phyloP scores from a whole-genome alignment of 768 basidiomycete species.

The Panus rudis region DNA sequence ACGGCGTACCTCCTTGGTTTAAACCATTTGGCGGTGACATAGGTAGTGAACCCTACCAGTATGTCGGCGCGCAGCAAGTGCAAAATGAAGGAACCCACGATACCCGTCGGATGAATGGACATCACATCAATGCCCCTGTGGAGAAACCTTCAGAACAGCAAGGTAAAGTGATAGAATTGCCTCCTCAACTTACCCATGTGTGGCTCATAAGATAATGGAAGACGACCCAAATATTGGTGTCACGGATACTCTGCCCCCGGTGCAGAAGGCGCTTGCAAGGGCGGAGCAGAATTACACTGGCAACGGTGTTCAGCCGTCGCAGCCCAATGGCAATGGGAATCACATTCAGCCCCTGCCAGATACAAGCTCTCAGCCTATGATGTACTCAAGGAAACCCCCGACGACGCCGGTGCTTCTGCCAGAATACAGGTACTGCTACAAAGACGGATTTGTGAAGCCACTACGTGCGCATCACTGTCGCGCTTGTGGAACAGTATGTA shows the following conservation, averaged over 20 bases:
- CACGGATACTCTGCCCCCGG: slow-evolving; percentile 16
- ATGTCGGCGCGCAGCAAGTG: not conserved
- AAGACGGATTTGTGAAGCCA: slow-evolving; percentile 65
- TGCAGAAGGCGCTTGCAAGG: slow-evolving; percentile 12
- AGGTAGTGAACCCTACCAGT: slow-evolving; percentile 12
- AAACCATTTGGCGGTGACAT: slow-evolving; percentile 16
- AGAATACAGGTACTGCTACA: slow-evolving; percentile 59
- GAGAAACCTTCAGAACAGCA: slow-evolving; percentile 2
- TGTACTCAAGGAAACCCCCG: slow-evolving; percentile 26
- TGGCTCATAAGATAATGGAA: not conserved
- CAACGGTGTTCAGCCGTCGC: not conserved
- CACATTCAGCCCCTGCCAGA: not conserved
- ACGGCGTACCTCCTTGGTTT: slow-evolving; percentile 17
- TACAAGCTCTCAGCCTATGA: slow-evolving; percentile 16
- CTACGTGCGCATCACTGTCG: slow-evolving; percentile 76
- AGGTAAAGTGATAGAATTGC: slow-evolving; percentile 1
- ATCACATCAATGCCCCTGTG: not conserved
- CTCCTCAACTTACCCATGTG: no score
- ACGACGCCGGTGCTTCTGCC: slow-evolving; percentile 46
- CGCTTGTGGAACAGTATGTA: slow-evolving; percentile 69
- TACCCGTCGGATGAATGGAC: not conserved
- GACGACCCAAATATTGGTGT: slow-evolving; percentile 13
- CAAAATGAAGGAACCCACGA: not conserved
- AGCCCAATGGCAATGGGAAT: not conserved
- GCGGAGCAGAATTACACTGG: slow-evolving; percentile 4